phyloP scores from a whole-genome alignment of 192 early-diverging fungal genomes.

The Piromyces finnis region DNA sequence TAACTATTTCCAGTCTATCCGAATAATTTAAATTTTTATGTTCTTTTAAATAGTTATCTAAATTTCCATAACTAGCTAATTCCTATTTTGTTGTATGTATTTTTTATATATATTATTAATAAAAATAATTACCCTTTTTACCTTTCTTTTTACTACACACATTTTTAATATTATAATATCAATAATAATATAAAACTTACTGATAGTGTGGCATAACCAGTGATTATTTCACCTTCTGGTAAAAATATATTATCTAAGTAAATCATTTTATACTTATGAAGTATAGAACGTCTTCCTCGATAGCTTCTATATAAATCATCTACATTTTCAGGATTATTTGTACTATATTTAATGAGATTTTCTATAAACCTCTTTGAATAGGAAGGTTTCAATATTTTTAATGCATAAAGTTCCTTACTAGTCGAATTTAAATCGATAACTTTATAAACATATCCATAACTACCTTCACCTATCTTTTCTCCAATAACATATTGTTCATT shows the following conservation, averaged over 20 bases:
- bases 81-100: background rate
- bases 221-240: background rate
- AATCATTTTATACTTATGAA: background rate
- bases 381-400: background rate
- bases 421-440: background rate
- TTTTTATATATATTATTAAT: too few species aligned
- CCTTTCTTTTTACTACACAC: too few species aligned
- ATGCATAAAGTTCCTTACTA: background rate
- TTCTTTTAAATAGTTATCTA: background rate
- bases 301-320: background rate
- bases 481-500: background rate
- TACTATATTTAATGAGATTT: background rate
- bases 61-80: background rate
- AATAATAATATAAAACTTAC: background rate
- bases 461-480: background rate
- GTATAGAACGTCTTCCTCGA: background rate
- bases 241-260: background rate
- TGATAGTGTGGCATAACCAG: background rate
- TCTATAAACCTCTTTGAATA: background rate
- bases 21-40: background rate
- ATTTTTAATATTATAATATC: too few species aligned
- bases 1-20: background rate
- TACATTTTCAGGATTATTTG: background rate
- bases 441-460: background rate
- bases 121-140: too few species aligned